A percentile compares a stretch with the other conserved stretches of the same genome.
Conservation (phyloP, 345 rosid genomes). For the Cardiospermum halicacabum region DNA sequence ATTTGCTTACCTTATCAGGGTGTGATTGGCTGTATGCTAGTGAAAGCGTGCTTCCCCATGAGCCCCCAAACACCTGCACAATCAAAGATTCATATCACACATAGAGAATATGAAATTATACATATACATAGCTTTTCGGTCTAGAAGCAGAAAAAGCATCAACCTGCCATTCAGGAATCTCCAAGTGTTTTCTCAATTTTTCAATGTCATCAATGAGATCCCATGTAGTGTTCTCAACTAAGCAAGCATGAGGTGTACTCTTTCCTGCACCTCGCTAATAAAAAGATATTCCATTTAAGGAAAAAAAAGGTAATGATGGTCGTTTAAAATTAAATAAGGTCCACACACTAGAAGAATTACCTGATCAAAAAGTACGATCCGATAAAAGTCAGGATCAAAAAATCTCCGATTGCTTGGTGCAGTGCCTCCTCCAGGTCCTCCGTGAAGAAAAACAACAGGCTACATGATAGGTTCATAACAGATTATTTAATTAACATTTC, state of each 20-base stretch:
- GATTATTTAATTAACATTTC: not conserved
- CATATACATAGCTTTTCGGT: not conserved
- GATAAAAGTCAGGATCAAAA: conserved; percentile 79
- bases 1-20: conserved; percentile 61
- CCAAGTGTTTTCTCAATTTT: conserved; percentile 70
- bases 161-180: conserved; percentile 94
- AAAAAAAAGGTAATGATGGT: not conserved
- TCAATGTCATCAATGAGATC: conserved; percentile 82
- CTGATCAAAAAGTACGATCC: conserved; percentile 89
- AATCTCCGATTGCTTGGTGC: conserved; percentile 72
- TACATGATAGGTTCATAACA: conserved; percentile 27
- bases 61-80: conserved; percentile 85
- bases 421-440: conserved; percentile 99
- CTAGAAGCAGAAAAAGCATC: not conserved
- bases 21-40: conserved; percentile 85
- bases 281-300: conserved; percentile 6
- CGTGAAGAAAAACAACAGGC: conserved; percentile 97
- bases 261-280: conserved; percentile 87
- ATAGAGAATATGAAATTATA: not conserved
- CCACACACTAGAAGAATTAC: conserved; percentile 34
- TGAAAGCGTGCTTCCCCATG: conserved; percentile 98
- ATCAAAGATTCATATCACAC: conserved; percentile 16
- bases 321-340: not conserved
- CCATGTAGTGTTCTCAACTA: conserved; percentile 90
- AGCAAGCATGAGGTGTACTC: conserved; percentile 96